Evolutionary conservation across 768 basidiomycete species (phyloP).

Genomic region (Calocera viscosa): DNA sequence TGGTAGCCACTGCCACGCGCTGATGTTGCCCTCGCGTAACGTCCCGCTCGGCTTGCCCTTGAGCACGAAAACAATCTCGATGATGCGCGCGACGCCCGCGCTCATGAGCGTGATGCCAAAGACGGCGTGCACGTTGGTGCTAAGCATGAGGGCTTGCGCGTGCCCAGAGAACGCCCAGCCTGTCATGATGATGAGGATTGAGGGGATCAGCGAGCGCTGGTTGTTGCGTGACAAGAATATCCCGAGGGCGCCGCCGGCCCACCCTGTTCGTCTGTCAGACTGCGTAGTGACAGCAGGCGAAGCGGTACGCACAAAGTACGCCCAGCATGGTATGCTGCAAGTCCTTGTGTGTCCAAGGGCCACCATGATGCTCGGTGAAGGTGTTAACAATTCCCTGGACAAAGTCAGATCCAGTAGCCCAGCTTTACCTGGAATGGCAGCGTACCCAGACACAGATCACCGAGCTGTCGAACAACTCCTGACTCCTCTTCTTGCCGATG

Average conservation of each 20-base stretch:
- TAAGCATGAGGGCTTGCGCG: conserved; percentile 69
- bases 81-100: conserved; percentile 64
- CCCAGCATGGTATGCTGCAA: conserved; percentile 85
- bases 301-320: conserved; percentile 44
- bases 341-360: conserved; percentile 75
- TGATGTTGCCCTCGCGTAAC: conserved; percentile 28
- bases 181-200: conserved; percentile 44
- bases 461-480: conserved; percentile 30
- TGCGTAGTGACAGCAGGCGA: conserved; percentile 8
- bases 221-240: conserved; percentile 70
- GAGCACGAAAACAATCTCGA: conserved; percentile 73
- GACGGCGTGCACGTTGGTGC: conserved; percentile 69
- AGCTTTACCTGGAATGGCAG: background rate
- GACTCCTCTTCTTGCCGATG: conserved; percentile 29
- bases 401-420: background rate
- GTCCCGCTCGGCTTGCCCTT: conserved; percentile 22
- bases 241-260: conserved; percentile 82
- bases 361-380: conserved; percentile 80
- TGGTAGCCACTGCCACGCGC: conserved; percentile 73
- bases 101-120: conserved; percentile 81
- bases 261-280: conserved; percentile 43
- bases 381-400: conserved; percentile 59
- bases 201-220: conserved; percentile 20
- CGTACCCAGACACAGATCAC: conserved; percentile 28
- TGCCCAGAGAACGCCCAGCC: conserved; percentile 94